A percentile compares a stretch with the other conserved stretches of the same genome.
phyloP scores from a whole-genome alignment of 129 eudicot genomes.

The Lonicera japonica region DNA sequence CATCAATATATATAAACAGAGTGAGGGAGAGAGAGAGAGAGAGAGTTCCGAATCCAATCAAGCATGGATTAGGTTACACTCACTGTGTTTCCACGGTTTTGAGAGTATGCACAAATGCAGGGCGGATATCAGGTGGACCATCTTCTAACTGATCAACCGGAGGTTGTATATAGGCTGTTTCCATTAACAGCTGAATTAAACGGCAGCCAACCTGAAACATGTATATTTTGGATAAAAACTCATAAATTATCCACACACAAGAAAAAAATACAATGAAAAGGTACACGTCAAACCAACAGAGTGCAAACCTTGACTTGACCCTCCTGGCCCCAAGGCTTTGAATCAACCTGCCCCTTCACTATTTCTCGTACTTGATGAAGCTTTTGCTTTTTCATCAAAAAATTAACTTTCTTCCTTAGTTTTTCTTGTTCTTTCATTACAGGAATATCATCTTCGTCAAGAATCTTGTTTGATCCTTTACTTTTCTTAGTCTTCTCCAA shows the following conservation, averaged over 20 bases:
- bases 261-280: no score
- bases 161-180: conserved; percentile 94
- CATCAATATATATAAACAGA: background rate
- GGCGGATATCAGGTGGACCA: conserved; percentile 85
- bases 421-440: conserved; percentile 40
- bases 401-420: conserved; percentile 56
- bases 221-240: background rate
- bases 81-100: conserved; percentile 67
- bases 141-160: conserved; percentile 72
- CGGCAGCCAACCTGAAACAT: conserved; percentile 72
- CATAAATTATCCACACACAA: background rate
- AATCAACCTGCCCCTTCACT: conserved; percentile 59
- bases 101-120: conserved; percentile 80
- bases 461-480: conserved; percentile 34
- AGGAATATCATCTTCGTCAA: conserved; percentile 40
- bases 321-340: conserved; percentile 91
- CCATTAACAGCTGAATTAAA: conserved; percentile 68
- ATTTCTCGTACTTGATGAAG: conserved; percentile 50
- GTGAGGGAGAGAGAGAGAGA: conserved; percentile 6
- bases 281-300: conserved; percentile 3
- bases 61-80: conserved; percentile 26
- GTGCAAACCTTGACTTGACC: conserved; percentile 71
- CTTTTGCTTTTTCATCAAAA: conserved; percentile 67
- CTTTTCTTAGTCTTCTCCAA: conserved; percentile 67
- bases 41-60: background rate